A percentile compares a stretch with the other conserved stretches of the same genome.
Evolutionary conservation across 345 rosid genomes (phyloP).

Genomic region (Excoecaria agallocha): DNA sequence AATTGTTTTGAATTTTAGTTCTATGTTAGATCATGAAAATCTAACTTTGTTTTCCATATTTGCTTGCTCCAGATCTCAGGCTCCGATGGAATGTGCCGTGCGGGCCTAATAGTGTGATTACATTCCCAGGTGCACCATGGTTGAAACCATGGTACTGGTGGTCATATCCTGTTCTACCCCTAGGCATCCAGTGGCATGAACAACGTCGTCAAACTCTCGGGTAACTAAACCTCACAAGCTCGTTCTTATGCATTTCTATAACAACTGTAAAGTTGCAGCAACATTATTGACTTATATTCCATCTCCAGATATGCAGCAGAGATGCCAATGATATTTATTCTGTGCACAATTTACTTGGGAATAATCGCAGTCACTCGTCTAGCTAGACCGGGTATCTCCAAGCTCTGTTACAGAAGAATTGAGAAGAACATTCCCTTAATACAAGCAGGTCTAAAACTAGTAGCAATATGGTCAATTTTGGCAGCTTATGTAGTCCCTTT

Average conservation of each 20-base stretch:
- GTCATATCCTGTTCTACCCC: conserved; percentile 95
- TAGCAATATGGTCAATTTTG: conserved; percentile 70
- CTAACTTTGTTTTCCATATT: neutral
- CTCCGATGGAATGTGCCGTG: conserved; percentile 92
- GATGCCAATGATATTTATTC: conserved; percentile 65
- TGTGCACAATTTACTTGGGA: conserved; percentile 59
- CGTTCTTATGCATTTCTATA: neutral
- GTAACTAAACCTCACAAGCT: conserved; percentile 26
- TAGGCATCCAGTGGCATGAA: conserved; percentile 85
- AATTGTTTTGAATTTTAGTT: too few species aligned
- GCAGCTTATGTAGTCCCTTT: conserved; percentile 73
- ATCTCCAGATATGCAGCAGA: conserved; percentile 62
- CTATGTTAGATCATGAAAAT: neutral
- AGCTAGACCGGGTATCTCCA: conserved; percentile 63
- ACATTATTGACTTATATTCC: neutral
- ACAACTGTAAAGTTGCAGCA: neutral
- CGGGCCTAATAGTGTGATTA: conserved; percentile 89
- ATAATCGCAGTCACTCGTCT: conserved; percentile 58
- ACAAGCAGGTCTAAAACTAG: conserved; percentile 51
- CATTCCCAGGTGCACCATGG: conserved; percentile 94
- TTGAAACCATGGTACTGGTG: conserved; percentile 99
- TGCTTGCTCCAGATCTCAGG: conserved; percentile 54
- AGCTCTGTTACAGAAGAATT: conserved; percentile 68
- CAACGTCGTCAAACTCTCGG: conserved; percentile 68
- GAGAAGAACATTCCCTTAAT: conserved; percentile 54